Percentiles rank a stretch among this genome's conserved stretches.
Evolutionary conservation across 768 basidiomycete species (phyloP).

Genomic region (Mycena leptocephala): DNA sequence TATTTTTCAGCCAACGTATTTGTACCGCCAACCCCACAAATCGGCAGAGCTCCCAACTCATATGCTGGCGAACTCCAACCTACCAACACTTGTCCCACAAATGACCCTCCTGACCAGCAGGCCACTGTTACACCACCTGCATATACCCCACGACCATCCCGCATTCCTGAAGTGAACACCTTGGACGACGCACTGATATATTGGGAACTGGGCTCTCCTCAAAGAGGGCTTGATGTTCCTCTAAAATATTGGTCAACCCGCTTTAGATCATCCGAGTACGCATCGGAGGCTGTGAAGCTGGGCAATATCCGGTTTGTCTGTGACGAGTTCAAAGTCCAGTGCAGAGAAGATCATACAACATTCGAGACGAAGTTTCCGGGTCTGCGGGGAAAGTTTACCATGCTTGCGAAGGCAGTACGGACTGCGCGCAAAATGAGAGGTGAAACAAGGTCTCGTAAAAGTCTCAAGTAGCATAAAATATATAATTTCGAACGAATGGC

Average conservation of each 20-base stretch:
- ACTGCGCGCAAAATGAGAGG: constrained; percentile 19
- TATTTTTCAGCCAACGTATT: no score
- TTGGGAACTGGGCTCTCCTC: constrained; percentile 32
- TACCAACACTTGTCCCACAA: no score
- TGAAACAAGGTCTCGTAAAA: constrained; percentile 16
- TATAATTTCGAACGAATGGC: not conserved
- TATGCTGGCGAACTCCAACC: no score
- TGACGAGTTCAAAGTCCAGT: not conserved
- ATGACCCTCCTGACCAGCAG: not conserved
- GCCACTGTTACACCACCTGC: not conserved
- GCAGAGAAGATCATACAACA: not conserved
- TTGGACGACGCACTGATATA: constrained; percentile 39
- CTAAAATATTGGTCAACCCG: constrained; percentile 29
- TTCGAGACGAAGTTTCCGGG: constrained; percentile 19
- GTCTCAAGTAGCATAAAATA: constrained; percentile 1
- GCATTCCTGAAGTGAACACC: constrained; percentile 33
- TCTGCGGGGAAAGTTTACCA: constrained; percentile 12
- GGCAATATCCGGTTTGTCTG: constrained; percentile 21
- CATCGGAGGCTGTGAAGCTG: constrained; percentile 17
- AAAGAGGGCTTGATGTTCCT: constrained; percentile 31
- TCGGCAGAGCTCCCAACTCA: no score
- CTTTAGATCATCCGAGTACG: constrained; percentile 26
- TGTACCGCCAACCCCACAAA: not conserved
- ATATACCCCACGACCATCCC: not conserved
- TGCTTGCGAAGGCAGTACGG: constrained; percentile 13